Percentiles rank a stretch among this genome's conserved stretches.
These are phyloP conservation scores for Melaleuca quinquenervia DNA, from an alignment of 345 rosid genomes.

Conservation along the genomic window DNA sequence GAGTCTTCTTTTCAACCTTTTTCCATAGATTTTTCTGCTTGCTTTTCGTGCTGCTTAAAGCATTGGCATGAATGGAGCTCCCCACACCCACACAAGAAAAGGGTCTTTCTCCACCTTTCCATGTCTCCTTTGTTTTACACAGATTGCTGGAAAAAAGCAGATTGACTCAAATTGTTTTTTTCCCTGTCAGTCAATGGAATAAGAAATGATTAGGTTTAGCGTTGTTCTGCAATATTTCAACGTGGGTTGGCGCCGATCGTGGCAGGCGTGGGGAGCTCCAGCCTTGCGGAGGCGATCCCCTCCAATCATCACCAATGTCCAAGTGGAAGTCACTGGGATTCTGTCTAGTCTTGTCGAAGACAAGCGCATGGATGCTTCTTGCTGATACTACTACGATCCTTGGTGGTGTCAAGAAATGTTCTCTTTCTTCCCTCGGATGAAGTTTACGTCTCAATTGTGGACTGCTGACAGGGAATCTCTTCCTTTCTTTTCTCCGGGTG, in stretches of 20 bases:
- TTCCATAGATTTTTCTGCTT: background rate
- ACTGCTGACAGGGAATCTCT: no score
- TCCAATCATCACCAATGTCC: background rate
- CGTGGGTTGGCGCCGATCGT: background rate
- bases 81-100: constrained; percentile 11
- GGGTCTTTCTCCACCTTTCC: background rate
- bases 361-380: background rate
- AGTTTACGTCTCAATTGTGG: no score
- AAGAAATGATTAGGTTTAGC: background rate
- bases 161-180: background rate
- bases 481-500: background rate
- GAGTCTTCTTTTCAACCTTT: background rate
- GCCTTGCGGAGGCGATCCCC: background rate
- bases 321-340: background rate
- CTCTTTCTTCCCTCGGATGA: background rate
- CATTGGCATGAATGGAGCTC: constrained; percentile 6
- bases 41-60: constrained; percentile 9
- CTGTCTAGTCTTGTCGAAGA: background rate
- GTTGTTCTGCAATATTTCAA: background rate
- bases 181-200: background rate
- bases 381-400: background rate
- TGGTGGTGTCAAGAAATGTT: background rate
- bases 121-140: background rate
- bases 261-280: background rate
- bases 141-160: background rate